phyloP scores from a whole-genome alignment of 2,329 filamentous ascomycete genomes.

The Monosporascus sp. region DNA sequence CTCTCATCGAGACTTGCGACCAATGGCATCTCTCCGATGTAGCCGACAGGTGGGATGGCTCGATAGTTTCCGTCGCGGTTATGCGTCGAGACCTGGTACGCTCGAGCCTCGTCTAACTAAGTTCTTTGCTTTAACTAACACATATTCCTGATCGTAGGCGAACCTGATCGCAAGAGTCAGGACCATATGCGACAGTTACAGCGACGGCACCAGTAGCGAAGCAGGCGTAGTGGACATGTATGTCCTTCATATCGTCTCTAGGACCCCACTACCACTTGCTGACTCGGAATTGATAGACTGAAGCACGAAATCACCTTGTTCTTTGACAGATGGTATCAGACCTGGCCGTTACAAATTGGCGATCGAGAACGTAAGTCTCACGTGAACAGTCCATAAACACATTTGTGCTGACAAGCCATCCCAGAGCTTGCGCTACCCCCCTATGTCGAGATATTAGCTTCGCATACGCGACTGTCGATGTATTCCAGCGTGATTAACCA shows the following conservation, averaged over 20 bases:
- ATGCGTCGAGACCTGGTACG: constrained; percentile 59
- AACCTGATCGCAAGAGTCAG: constrained; percentile 52
- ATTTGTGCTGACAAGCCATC: constrained; percentile 11
- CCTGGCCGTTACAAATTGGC: constrained; percentile 45
- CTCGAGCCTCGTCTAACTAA: not conserved
- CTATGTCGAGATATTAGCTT: constrained; percentile 70
- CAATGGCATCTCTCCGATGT: constrained; percentile 60
- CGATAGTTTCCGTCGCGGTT: constrained; percentile 67
- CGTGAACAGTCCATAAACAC: constrained; percentile 7
- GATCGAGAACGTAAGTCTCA: constrained; percentile 36
- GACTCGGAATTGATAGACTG: constrained; percentile 12
- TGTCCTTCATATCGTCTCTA: constrained; percentile 10
- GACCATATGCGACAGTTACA: constrained; percentile 53
- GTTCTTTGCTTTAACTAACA: not conserved
- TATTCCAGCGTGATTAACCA: constrained; percentile 72
- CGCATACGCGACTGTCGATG: constrained; percentile 67
- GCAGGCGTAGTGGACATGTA: constrained; percentile 48
- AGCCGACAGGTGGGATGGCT: constrained; percentile 62
- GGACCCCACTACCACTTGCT: not conserved
- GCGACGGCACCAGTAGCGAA: constrained; percentile 42
- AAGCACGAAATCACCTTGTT: constrained; percentile 28
- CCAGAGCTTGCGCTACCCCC: constrained; percentile 55
- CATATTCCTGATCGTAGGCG: constrained; percentile 30
- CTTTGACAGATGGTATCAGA: constrained; percentile 31
- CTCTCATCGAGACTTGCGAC: constrained; percentile 61